Evolutionary conservation across 768 basidiomycete genomes (phyloP).

Genomic region (Termitomyces sp.): DNA sequence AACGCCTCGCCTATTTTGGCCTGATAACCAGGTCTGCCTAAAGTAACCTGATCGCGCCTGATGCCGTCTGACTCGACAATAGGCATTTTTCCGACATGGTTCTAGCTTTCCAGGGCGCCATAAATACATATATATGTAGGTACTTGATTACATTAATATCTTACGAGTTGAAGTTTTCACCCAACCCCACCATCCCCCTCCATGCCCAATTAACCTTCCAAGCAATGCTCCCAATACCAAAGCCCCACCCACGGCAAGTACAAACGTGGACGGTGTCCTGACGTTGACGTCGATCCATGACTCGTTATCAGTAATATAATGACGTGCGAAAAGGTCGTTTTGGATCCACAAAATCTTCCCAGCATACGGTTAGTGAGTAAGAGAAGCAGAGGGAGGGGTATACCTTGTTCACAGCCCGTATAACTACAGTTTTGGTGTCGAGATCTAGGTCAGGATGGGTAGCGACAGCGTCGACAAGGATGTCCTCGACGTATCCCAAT

Average conservation of each 20-base stretch:
- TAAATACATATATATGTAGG: too few species aligned
- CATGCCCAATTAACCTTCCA: background rate
- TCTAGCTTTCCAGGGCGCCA: too few species aligned
- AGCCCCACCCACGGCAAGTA: background rate
- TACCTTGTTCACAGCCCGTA: slow-evolving; percentile 41
- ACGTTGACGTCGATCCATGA: background rate
- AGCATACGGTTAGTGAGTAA: background rate
- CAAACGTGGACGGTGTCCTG: background rate
- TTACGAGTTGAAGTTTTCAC: too few species aligned
- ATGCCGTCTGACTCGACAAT: too few species aligned
- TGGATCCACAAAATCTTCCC: slow-evolving; percentile 44
- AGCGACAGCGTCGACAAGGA: slow-evolving; percentile 36
- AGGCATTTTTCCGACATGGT: too few species aligned
- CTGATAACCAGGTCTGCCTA: too few species aligned
- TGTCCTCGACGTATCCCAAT: slow-evolving; percentile 41
- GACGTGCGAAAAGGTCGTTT: slow-evolving; percentile 25
- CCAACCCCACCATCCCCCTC: background rate
- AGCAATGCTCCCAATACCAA: background rate
- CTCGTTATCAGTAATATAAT: slow-evolving; percentile 7
- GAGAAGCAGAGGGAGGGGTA: background rate
- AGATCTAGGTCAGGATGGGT: slow-evolving; percentile 31
- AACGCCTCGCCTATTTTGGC: too few species aligned
- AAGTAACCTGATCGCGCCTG: too few species aligned
- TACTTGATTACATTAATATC: background rate
- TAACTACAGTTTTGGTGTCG: slow-evolving; percentile 33